A percentile compares a stretch with the other conserved stretches of the same genome.
Conservation (phyloP, 176 grass and related monocot species). For the Zea mays region Zm-B73-REFERENCE-NAM-5.0 NC_050103.1:98079501-98080000, state of each 20-base stretch:
- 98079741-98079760: background rate
- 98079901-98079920: too few species aligned
- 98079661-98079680: background rate
- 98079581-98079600: background rate
- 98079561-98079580: background rate
- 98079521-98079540: background rate
- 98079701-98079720: background rate
- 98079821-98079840: too few species aligned
- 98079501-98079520: background rate
- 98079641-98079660: background rate
- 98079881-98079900: too few species aligned
- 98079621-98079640: background rate
- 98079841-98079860: too few species aligned
- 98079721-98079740: background rate
- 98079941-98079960: too few species aligned
- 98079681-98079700: background rate
- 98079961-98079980: too few species aligned
- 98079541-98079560: background rate
- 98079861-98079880: too few species aligned
- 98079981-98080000: too few species aligned
- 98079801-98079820: background rate
- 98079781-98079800: background rate
- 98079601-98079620: background rate
- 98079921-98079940: too few species aligned
- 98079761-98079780: background rate